Conservation (phyloP, 108 stramenopile genomes). For the Asterionellopsis glacialis region DNA sequence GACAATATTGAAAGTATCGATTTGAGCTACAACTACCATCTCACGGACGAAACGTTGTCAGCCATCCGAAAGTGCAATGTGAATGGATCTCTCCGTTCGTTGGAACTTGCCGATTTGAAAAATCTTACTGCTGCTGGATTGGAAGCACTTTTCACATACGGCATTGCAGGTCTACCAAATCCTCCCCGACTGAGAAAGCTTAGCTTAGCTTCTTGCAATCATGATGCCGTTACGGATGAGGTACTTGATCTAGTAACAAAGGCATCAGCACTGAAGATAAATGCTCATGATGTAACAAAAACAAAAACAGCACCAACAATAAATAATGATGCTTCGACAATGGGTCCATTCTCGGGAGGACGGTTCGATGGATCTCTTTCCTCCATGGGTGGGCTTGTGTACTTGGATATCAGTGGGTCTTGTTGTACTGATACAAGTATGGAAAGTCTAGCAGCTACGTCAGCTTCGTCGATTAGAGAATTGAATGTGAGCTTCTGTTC, state of each 20-base stretch:
- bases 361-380: constrained; percentile 14
- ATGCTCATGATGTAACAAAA: neutral
- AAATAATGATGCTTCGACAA: too few relatives aligned
- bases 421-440: constrained; percentile 39
- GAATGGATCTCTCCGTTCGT: constrained; percentile 34
- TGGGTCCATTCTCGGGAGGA: too few relatives aligned
- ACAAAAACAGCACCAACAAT: neutral
- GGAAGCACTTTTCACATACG: constrained; percentile 61
- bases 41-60: constrained; percentile 64
- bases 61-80: constrained; percentile 57
- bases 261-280: constrained; percentile 29
- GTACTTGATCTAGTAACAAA: constrained; percentile 49
- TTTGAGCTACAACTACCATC: constrained; percentile 48
- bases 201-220: constrained; percentile 45
- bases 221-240: constrained; percentile 67
- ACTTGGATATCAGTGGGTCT: constrained; percentile 42
- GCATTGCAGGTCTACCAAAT: constrained; percentile 47
- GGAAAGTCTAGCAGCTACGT: constrained; percentile 59
- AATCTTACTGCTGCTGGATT: constrained; percentile 62
- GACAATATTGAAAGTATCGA: constrained; percentile 55
- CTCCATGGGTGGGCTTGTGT: constrained; percentile 27
- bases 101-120: constrained; percentile 50
- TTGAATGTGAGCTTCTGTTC: constrained; percentile 74
- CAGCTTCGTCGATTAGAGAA: constrained; percentile 46
- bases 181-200: constrained; percentile 64